A percentile compares a stretch with the other conserved stretches of the same genome.
Conservation (phyloP, 352 stramenopile species). For the Pythium guiyangense region DNA sequence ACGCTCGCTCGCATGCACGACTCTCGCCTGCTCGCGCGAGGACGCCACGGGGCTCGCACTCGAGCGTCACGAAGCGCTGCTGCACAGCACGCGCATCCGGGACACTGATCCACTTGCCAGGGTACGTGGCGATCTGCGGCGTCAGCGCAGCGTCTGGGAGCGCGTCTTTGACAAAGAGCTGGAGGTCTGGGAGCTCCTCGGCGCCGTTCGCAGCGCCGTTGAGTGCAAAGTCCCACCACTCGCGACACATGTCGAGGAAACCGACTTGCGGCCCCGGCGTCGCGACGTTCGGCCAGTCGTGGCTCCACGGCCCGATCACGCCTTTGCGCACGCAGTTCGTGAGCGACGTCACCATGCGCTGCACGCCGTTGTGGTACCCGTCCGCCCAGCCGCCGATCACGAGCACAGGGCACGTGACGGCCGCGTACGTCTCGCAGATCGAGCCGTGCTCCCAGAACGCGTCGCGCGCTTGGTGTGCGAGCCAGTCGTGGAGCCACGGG, state of each 20-base stretch:
- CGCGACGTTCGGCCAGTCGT: constrained; percentile 48
- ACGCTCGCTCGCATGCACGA: too few species aligned
- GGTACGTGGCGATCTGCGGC: constrained; percentile 32
- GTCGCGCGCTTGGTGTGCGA: constrained; percentile 35
- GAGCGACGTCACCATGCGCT: constrained; percentile 34
- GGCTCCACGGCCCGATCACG: constrained; percentile 43
- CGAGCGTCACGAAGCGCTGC: constrained; percentile 29
- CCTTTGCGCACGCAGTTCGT: constrained; percentile 31
- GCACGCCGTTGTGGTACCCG: constrained; percentile 45
- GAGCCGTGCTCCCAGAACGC: constrained; percentile 45
- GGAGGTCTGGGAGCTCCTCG: constrained; percentile 28
- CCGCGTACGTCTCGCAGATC: constrained; percentile 33
- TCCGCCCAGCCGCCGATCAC: constrained; percentile 46
- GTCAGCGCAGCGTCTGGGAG: constrained; percentile 21
- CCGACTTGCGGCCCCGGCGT: constrained; percentile 36
- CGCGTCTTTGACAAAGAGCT: constrained; percentile 42
- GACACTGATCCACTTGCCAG: constrained; percentile 36
- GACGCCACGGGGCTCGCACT: constrained; percentile 15
- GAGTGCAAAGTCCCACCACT: constrained; percentile 42
- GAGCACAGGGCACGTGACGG: constrained; percentile 32
- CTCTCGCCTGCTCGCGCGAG: background rate
- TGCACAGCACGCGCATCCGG: constrained; percentile 23
- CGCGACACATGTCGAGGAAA: constrained; percentile 41
- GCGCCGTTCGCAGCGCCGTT: constrained; percentile 22
- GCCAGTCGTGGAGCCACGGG: constrained; percentile 47